Base-by-base conservation (phyloP, 2,329 filamentous ascomycete genomes). In the Lanzia echinophila region DNA sequence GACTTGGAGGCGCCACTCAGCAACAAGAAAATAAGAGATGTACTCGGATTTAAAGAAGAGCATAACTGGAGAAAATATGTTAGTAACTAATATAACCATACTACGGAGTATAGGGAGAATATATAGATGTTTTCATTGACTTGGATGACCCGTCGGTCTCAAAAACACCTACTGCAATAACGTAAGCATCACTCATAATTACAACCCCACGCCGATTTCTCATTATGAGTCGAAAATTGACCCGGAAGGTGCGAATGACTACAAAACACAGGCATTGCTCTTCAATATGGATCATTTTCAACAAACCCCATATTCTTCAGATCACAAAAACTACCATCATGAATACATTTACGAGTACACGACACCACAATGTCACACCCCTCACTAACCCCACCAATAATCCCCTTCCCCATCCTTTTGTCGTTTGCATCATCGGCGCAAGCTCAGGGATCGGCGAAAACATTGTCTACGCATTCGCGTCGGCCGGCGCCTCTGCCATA, bases 1-100 rank as follows among this genome's bases (percentile, higher is more conserved):
- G 74, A 78, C 54, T 79, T 69, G 60, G 82, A 85, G 66, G 81
- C 79, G 2, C 82, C 81, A 24, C 66, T 85, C 61, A 79, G 74
- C 47, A 86, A 85, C 62, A 67, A 70, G 60, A 85, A 84, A 72
- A 79, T 82, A 39, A 73, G 71, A 48, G 75, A 80, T 43, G 69
- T 84, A 49, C 61, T 85, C 53, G 79, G 80, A 0, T 85, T 82
- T 63, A 71, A 73, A 61, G 79, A 85, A 60, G 71, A 77, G 48
- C 79, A 83, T 65, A 69, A 80, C 56, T 83, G 79, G 79, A 60
- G 56, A 49, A 60, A 58, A 15, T 61, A 63, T 58, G 59, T 60
- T 34, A n/a, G n/a, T n/a, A n/a, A n/a, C n/a, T n/a, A n/a, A n/a
- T n/a, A n/a, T n/a, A n/a, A n/a, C n/a, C n/a, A n/a, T n/a, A n/a